Conservation (phyloP, 768 basidiomycete genomes). For the Boletus insuetus region DNA sequence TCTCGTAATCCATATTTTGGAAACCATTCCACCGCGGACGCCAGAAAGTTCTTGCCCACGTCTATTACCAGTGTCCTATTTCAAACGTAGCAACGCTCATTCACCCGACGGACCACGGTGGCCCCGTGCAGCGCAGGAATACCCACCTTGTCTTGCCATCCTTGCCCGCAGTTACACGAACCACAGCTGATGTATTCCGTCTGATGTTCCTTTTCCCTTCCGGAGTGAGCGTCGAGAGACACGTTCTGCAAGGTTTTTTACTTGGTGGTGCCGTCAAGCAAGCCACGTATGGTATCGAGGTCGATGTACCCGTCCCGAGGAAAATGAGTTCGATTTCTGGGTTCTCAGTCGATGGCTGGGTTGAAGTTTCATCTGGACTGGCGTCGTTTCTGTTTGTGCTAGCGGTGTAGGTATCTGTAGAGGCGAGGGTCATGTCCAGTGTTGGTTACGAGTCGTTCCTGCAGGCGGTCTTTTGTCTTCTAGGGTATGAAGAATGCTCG, state of each 20-base stretch:
- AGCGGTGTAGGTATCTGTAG: not conserved
- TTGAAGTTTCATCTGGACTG: not conserved
- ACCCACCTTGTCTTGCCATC: conserved; percentile 50
- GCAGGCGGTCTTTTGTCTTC: not conserved
- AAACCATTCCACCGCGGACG: conserved; percentile 52
- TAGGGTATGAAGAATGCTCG: too few relatives aligned
- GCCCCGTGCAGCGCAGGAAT: not conserved
- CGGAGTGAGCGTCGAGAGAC: conserved; percentile 61
- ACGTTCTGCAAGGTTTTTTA: conserved; percentile 54
- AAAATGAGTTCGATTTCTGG: conserved; percentile 63
- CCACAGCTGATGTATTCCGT: conserved; percentile 75
- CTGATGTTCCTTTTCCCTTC: conserved; percentile 82
- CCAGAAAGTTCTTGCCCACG: conserved; percentile 81
- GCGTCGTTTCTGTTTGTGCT: not conserved
- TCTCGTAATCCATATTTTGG: conserved; percentile 71
- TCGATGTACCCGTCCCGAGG: conserved; percentile 81
- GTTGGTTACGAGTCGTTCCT: not conserved
- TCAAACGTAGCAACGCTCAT: not conserved
- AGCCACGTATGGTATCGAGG: conserved; percentile 61
- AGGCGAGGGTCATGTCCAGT: not conserved
- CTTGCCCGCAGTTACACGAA: conserved; percentile 43
- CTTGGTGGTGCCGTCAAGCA: conserved; percentile 73
- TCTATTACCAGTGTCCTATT: conserved; percentile 76
- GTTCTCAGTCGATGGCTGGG: not conserved
- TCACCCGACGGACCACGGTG: conserved; percentile 2